Evolutionary conservation across 2,329 filamentous ascomycete species (phyloP), one percentile per base, ranked within the genome.

Genomic region (Cytospora piceicola): DNA sequence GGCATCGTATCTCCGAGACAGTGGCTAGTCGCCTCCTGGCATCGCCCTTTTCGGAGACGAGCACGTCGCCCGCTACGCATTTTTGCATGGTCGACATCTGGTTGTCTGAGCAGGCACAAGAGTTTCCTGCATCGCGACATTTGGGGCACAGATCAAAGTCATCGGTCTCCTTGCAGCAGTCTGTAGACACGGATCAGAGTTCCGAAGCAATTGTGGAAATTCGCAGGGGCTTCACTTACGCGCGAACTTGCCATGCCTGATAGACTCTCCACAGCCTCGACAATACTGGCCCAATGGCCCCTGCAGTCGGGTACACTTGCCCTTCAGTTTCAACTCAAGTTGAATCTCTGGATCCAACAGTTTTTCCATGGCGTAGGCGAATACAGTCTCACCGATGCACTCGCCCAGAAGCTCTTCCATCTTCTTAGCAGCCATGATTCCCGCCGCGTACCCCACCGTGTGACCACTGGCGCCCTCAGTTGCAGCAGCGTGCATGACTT

Each of bases 381-480:
- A 67, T 14, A 67, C 52, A 9, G 52, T 58, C 65, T 67, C 65
- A 27, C 65, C 65, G n/a, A 65, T 55, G 29, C 61, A 64, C 36
- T 67, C 65, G 15, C 54, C 65, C 7, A 67, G 61, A 22, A 64
- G 39, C 9, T 67, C 65, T 62, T 67, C 65, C 65, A 67, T 67
- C 57, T 67, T 67, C 61, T 67, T 67, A 4, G 65, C 65, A 24
- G 65, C 65, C 51, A 56, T 59, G 1, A 67, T 59, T 0, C 65
- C 65, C 5, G 58, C 65, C 22, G 65, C 65, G 22, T 67, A 67
- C 3, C 65, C 65, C 15, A 67, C 53, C 24, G 57, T 62, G 27
- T 67, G 65, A 20, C 65, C 65, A 20, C 58, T 67, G 5, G 39
- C 57, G 12, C 27, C 53, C 20, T 66, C 61, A n/a, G 51, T 36